phyloP scores from a whole-genome alignment of 352 stramenopile species.

The Phytophthora chlamydospora region DNA sequence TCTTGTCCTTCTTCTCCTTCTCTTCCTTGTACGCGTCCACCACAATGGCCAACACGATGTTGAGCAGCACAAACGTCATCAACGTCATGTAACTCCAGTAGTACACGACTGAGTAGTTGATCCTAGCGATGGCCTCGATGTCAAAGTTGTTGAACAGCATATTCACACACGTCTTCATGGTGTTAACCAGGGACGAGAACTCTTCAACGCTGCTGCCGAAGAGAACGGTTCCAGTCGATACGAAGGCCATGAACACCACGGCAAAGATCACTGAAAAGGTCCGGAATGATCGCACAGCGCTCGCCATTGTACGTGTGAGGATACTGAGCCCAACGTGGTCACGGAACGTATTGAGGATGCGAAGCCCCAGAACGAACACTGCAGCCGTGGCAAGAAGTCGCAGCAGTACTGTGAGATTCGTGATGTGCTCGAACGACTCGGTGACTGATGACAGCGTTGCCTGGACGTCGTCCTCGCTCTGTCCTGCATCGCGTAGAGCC shows the following conservation, averaged over 20 bases:
- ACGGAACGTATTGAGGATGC: constrained; percentile 53
- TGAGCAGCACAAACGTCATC: constrained; percentile 69
- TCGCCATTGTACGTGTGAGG: constrained; percentile 56
- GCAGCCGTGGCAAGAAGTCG: constrained; percentile 40
- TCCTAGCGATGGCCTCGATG: constrained; percentile 43
- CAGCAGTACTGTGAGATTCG: constrained; percentile 33
- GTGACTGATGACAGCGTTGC: constrained; percentile 18
- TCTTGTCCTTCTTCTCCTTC: constrained; percentile 39
- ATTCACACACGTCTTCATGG: constrained; percentile 64
- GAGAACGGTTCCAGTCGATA: constrained; percentile 50
- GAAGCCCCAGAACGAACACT: constrained; percentile 42
- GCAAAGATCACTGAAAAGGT: constrained; percentile 63
- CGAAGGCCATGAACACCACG: constrained; percentile 59
- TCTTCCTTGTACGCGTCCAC: constrained; percentile 62
- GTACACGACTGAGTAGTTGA: constrained; percentile 52
- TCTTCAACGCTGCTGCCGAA: constrained; percentile 58
- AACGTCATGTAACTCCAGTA: constrained; percentile 78
- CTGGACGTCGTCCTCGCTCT: constrained; percentile 9
- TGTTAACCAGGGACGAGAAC: constrained; percentile 51
- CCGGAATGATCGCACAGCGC: constrained; percentile 50
- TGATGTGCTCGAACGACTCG: constrained; percentile 38
- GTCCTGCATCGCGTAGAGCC: constrained; percentile 17
- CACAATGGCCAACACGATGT: constrained; percentile 75
- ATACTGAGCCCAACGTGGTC: constrained; percentile 63
- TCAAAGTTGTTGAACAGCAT: constrained; percentile 77